Percentiles rank a stretch among this genome's conserved stretches.
Evolutionary conservation across 352 stramenopile species (phyloP).

Genomic region (Pythium folliculosum): DNA sequence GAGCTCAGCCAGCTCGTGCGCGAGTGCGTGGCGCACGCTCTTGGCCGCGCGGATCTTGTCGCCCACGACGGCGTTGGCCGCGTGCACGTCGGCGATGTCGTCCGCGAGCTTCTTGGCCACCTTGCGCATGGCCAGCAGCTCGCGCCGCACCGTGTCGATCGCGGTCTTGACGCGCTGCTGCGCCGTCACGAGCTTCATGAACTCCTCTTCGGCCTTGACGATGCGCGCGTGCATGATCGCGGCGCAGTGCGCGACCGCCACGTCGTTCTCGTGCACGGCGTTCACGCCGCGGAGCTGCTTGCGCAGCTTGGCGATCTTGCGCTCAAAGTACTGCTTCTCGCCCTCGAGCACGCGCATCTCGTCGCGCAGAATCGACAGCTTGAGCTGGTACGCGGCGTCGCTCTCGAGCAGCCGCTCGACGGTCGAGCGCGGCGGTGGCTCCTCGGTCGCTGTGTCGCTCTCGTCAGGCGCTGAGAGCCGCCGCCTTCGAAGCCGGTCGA

Average conservation of each 20-base stretch:
- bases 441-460: not conserved
- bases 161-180: conserved; percentile 63
- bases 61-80: conserved; percentile 41
- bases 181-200: conserved; percentile 73
- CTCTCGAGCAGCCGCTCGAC: conserved; percentile 73
- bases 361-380: conserved; percentile 60
- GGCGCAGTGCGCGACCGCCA: conserved; percentile 69
- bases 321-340: conserved; percentile 49
- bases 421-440: conserved; percentile 4
- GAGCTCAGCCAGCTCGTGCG: conserved; percentile 55
- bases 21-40: conserved; percentile 46
- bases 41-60: conserved; percentile 55
- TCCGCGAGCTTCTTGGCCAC: conserved; percentile 58
- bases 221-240: conserved; percentile 78
- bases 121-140: conserved; percentile 60
- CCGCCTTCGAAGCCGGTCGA: conserved; percentile 4
- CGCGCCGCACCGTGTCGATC: conserved; percentile 58
- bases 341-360: conserved; percentile 49
- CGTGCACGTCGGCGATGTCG: conserved; percentile 55
- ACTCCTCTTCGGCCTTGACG: conserved; percentile 74
- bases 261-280: conserved; percentile 75
- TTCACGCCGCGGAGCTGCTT: conserved; percentile 66
- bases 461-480: not conserved
- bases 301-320: conserved; percentile 49
- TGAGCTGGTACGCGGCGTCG: conserved; percentile 60